phyloP scores from a whole-genome alignment of 208 protist genomes.

The Trypanosoma avium region DNA sequence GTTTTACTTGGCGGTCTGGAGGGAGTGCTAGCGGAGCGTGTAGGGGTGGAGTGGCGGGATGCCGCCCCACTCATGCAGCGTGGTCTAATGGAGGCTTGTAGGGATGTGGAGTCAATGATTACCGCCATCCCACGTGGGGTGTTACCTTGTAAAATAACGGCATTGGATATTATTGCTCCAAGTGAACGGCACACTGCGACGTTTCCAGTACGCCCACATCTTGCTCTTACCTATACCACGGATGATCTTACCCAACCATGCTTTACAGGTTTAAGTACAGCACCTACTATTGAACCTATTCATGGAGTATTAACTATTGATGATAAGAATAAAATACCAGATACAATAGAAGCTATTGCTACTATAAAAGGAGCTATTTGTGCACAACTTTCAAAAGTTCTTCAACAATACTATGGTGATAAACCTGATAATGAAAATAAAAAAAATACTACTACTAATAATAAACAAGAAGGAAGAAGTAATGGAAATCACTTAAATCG shows the following conservation, averaged over 20 bases:
- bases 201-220: constrained; percentile 76
- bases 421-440: background rate
- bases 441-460: background rate
- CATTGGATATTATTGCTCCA: constrained; percentile 72
- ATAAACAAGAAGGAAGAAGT: background rate
- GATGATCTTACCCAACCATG: constrained; percentile 43
- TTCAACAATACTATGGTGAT: constrained; percentile 50
- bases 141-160: constrained; percentile 74
- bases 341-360: constrained; percentile 79
- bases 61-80: constrained; percentile 55
- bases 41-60: constrained; percentile 80
- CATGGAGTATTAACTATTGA: constrained; percentile 83
- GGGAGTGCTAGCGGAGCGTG: constrained; percentile 55
- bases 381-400: constrained; percentile 76
- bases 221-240: constrained; percentile 72
- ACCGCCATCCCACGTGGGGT: constrained; percentile 48
- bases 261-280: constrained; percentile 59
- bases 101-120: constrained; percentile 63
- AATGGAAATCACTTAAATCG: background rate
- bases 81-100: constrained; percentile 55
- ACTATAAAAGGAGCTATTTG: constrained; percentile 87
- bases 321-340: constrained; percentile 81
- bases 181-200: constrained; percentile 71
- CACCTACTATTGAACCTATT: constrained; percentile 69
- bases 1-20: constrained; percentile 68